A percentile compares a stretch with the other conserved stretches of the same genome.
These are phyloP conservation scores for Plasmodium ovale DNA, from an alignment of 169 alveolate genomes.

Conservation along the genomic window DNA sequence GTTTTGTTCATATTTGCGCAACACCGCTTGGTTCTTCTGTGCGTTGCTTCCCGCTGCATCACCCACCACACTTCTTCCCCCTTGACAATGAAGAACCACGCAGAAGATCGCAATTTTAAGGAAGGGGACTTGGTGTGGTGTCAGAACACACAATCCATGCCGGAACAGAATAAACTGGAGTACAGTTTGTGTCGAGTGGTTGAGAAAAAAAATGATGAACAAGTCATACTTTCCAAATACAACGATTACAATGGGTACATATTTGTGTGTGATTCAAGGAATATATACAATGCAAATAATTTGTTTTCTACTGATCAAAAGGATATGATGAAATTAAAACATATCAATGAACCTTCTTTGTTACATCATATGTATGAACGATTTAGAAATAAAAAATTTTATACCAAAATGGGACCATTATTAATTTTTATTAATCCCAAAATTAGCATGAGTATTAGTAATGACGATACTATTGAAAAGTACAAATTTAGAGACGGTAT, in stretches of 20 bases:
- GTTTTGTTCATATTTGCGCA: too few species aligned
- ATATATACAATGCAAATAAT: slow-evolving; percentile 35
- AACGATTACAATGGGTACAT: slow-evolving; percentile 19
- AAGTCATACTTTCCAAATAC: slow-evolving; percentile 14
- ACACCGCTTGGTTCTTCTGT: too few species aligned
- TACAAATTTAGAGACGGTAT: background rate
- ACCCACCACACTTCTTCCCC: too few species aligned
- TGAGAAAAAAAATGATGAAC: slow-evolving; percentile 24
- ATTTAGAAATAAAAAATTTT: slow-evolving; percentile 27
- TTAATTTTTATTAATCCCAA: slow-evolving; percentile 44
- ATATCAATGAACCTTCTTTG: slow-evolving; percentile 43
- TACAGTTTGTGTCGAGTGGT: slow-evolving; percentile 46
- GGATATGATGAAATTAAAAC: slow-evolving; percentile 47
- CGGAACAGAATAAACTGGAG: background rate
- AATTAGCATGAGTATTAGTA: background rate
- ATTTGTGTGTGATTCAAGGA: slow-evolving; percentile 7
- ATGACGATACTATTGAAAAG: slow-evolving; percentile 27
- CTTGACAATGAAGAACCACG: too few species aligned
- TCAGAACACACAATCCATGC: slow-evolving; percentile 13
- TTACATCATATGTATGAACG: slow-evolving; percentile 42
- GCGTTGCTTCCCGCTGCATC: background rate
- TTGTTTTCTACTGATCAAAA: slow-evolving; percentile 44
- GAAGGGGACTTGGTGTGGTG: slow-evolving; percentile 73
- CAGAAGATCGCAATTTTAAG: slow-evolving; percentile 30
- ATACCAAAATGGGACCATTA: slow-evolving; percentile 74